Percentiles rank a stretch among this genome's conserved stretches.
Evolutionary conservation across 163 green algal genomes (phyloP).

Genomic region (Chlorella variabilis): DNA sequence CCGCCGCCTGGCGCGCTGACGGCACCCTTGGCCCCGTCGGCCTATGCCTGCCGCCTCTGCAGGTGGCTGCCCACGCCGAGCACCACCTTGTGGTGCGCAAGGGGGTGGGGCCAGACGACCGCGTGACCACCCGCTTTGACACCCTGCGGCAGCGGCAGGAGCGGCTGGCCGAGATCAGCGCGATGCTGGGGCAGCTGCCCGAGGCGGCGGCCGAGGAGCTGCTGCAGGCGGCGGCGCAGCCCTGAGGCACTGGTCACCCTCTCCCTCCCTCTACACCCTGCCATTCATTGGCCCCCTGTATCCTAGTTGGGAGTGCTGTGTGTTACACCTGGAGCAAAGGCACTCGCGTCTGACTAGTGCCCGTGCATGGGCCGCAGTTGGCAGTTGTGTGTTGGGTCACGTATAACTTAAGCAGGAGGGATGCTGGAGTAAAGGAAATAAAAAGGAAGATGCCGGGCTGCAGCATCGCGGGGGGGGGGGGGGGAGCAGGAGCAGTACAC

Average conservation of each 20-base stretch:
- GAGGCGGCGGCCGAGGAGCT: constrained; percentile 34
- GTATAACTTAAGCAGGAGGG: too few relatives aligned
- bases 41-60: neutral
- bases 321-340: too few relatives aligned
- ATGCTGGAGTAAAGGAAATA: too few relatives aligned
- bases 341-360: too few relatives aligned
- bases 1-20: too few relatives aligned
- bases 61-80: constrained; percentile 50
- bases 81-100: constrained; percentile 81
- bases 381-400: too few relatives aligned
- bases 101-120: constrained; percentile 21
- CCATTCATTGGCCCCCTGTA: neutral
- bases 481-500: too few relatives aligned
- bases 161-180: constrained; percentile 69
- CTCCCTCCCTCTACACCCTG: neutral
- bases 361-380: too few relatives aligned
- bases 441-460: too few relatives aligned
- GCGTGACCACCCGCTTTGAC: constrained; percentile 61
- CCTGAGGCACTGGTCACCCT: neutral
- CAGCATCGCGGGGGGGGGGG: too few relatives aligned
- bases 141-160: constrained; percentile 47
- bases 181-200: constrained; percentile 74
- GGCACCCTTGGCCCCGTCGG: neutral
- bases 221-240: constrained; percentile 12
- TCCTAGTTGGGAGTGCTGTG: neutral